Evolutionary conservation across 768 basidiomycete species (phyloP), one percentile per base, ranked within the genome.

Genomic region (Hypholoma sublateritium): DNA sequence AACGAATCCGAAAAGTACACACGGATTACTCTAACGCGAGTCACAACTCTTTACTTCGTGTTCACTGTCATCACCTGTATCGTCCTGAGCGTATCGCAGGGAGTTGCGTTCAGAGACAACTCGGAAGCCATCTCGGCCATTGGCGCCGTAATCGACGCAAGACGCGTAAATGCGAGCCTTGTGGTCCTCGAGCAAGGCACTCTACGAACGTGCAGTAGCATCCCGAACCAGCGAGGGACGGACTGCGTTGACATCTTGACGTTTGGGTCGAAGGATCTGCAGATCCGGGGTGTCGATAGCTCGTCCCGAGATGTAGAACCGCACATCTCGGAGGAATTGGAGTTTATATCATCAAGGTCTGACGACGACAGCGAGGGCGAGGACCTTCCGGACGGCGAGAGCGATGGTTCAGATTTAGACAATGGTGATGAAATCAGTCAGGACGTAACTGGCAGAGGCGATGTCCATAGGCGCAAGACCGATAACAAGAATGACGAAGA

Each of bases 11-110:
- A 32, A 32, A 28, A 84, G 83, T 80, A 77, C 59, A 66, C 74
- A 32, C 74, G 79, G 57, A 71, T 82, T 50, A 83, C 80, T 6
- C 63, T 80, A 35, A 80, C 78, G n/a, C 77, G 73, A 9, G 76
- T 74, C 64, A 83, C 81, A 34, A 71, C 76, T 4, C 59, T 72
- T 35, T 85, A 81, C 65, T 79, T 82, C 62, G 66, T 77, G 39
- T 68, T 83, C 55, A 75, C 79, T 25, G 59, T 84, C 44, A 44
- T 73, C 24, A 73, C 72, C 53, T 79, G 75, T 56, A 51, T 77
- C 41, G 65, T 72, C 22, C 76, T 83, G 50, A 72, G 69, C 55
- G 62, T 69, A 12, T 62, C 82, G 9, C 81, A 82, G 59, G 68
- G 67, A 13, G 47, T 75, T 22, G 66, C 76, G 3, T 74, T 77